Base-by-base conservation (phyloP, 2,329 filamentous ascomycete species). In the Elsinoe necatrix region DNA sequence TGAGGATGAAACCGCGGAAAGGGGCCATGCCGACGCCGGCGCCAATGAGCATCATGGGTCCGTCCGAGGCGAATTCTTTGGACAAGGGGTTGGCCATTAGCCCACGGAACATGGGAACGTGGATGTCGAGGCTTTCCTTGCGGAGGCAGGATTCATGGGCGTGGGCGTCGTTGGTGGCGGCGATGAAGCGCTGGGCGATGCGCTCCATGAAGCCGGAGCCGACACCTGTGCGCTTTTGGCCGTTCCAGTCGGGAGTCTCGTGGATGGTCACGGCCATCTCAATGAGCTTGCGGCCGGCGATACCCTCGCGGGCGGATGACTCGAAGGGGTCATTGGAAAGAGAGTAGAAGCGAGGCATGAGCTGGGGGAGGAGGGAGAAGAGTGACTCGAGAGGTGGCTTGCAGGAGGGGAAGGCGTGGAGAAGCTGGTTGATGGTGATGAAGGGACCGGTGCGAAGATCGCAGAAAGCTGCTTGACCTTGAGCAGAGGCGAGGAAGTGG, bases 261-360 rank as follows among this genome's bases (percentile, higher is more conserved):
- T 97, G 93, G 59, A 98, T 84, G 6, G 91, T 95, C 57, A 98
- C 93, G n/a, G 93, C 93, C 66, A 97, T 87, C 74, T 97, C 93
- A 65, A 98, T 85, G 59, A 97, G 75, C 27, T 91, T 87, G 61
- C 87, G 86, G 63, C 81, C 80, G 61, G 86, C 81, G 37, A 82
- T 80, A 61, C 86, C 86, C 60, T 83, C 80, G 20, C 84, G 80
- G 60, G 81, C 80, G 60, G 81, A 87, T 2, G 83, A 86, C 63
- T 95, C 83, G 61, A 93, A 88, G 0, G 93, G 93, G 66, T 98
- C 93, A 69, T 95, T 96, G 55, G 91, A 96, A 12, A 98, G 83
- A 3, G 92, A 97, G 75, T 98, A 98, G 77, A 98, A 98, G 59
- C 93, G 87, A 2, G 93, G 93, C 92, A 97, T 97, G 54, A 97